phyloP scores from a whole-genome alignment of 75 land plant species.

The Pinus albicaulis region DNA sequence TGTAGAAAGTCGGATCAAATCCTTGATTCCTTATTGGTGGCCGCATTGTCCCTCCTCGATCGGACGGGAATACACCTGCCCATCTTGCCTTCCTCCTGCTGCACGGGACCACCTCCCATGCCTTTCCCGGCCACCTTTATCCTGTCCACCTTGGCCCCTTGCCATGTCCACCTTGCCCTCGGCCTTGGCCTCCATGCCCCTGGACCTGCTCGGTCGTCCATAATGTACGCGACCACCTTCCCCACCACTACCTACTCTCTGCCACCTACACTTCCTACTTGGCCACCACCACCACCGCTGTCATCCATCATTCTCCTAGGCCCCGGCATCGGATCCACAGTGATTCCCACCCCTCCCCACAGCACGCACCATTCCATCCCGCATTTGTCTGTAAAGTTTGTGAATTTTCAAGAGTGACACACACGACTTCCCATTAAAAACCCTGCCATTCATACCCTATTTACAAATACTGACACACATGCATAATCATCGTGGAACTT shows the following conservation, averaged over 20 bases:
- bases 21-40: slow-evolving; percentile 85
- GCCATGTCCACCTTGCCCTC: slow-evolving; percentile 30
- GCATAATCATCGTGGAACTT: slow-evolving; percentile 74
- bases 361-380: slow-evolving; percentile 44
- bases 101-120: slow-evolving; percentile 25
- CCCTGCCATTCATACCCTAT: slow-evolving; percentile 84
- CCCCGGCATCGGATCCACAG: slow-evolving; percentile 24
- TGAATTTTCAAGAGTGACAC: slow-evolving; percentile 77
- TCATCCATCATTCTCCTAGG: slow-evolving; percentile 36
- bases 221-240: slow-evolving; percentile 37
- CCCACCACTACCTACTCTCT: slow-evolving; percentile 25
- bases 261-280: not conserved
- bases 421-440: slow-evolving; percentile 86
- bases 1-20: slow-evolving; percentile 62
- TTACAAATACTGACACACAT: slow-evolving; percentile 74
- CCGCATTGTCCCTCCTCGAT: slow-evolving; percentile 77
- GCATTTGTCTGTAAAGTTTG: slow-evolving; percentile 63
- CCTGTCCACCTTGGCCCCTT: slow-evolving; percentile 45
- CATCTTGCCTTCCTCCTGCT: slow-evolving; percentile 38
- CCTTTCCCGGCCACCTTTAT: slow-evolving; percentile 67
- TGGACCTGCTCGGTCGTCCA: slow-evolving; percentile 20
- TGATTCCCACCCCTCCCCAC: slow-evolving; percentile 18
- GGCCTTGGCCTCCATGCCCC: slow-evolving; percentile 49
- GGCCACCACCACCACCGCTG: slow-evolving; percentile 31
- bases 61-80: slow-evolving; percentile 47